These are phyloP conservation scores for Fusarium circinatum DNA, from an alignment of 2,329 filamentous ascomycete species.

Conservation along the genomic window DNA sequence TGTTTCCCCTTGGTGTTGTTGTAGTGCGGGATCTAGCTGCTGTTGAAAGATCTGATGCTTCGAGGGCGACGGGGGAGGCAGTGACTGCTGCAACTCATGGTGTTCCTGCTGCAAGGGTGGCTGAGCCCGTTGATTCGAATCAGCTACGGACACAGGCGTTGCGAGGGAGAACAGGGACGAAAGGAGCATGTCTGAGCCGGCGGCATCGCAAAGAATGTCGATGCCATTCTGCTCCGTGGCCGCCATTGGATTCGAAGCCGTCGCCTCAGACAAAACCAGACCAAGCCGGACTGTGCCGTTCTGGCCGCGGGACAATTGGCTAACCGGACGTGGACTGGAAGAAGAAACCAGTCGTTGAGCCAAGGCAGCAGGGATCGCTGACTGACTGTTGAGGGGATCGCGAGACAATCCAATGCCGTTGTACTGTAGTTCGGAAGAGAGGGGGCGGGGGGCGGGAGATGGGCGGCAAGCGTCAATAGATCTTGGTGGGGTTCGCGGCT, in stretches of 20 bases:
- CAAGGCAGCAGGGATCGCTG: constrained; percentile 5
- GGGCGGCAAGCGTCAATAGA: constrained; percentile 18
- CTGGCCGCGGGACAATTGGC: not conserved
- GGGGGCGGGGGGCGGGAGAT: constrained; percentile 31
- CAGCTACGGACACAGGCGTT: constrained; percentile 29
- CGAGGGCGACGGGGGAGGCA: constrained; percentile 26
- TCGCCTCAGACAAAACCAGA: constrained; percentile 18
- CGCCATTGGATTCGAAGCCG: constrained; percentile 28
- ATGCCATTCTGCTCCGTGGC: constrained; percentile 43
- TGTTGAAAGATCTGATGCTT: constrained; percentile 33
- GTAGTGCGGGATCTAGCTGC: constrained; percentile 30
- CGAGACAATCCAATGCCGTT: constrained; percentile 28
- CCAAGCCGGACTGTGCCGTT: constrained; percentile 20
- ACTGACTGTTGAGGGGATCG: constrained; percentile 19
- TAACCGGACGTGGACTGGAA: not conserved
- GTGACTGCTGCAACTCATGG: constrained; percentile 27
- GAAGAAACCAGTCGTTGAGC: constrained; percentile 4
- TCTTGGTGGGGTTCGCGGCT: constrained; percentile 20
- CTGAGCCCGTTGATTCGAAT: constrained; percentile 30
- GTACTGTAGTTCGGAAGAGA: constrained; percentile 30
- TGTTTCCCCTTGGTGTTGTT: constrained; percentile 16
- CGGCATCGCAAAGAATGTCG: constrained; percentile 44
- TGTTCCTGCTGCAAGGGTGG: constrained; percentile 29
- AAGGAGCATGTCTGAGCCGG: constrained; percentile 43
- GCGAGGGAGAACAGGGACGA: constrained; percentile 42